phyloP scores from a whole-genome alignment of 306 rosid genomes.

The Rosa chinensis region DNA sequence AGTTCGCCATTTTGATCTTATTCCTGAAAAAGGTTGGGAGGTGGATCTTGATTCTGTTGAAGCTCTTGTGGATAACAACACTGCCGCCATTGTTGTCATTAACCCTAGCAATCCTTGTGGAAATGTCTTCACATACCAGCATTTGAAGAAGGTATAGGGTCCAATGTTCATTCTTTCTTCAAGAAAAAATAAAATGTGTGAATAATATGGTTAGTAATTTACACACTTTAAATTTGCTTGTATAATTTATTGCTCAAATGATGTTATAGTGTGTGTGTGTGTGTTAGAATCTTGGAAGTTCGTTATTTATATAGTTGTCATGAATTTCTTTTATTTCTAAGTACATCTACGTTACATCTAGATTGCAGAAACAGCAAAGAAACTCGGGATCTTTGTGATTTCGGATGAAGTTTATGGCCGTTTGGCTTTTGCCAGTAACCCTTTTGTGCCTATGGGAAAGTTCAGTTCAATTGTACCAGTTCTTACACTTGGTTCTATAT shows the following conservation, averaged over 20 bases:
- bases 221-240: background rate
- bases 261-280: background rate
- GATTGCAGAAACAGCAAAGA: conserved; percentile 67
- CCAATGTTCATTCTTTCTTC: background rate
- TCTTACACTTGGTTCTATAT: conserved; percentile 55
- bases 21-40: conserved; percentile 56
- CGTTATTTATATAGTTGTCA: background rate
- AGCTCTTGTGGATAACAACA: conserved; percentile 52
- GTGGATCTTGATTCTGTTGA: conserved; percentile 54
- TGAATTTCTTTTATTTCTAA: background rate
- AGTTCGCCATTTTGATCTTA: conserved; percentile 51
- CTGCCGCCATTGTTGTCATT: conserved; percentile 54
- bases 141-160: conserved; percentile 44
- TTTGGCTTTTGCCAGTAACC: conserved; percentile 48
- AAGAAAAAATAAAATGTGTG: too few species aligned
- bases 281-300: background rate
- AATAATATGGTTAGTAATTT: background rate
- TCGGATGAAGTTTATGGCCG: conserved; percentile 68
- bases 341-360: background rate
- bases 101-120: conserved; percentile 71
- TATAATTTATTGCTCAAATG: background rate
- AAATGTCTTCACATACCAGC: conserved; percentile 55
- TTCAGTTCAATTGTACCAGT: conserved; percentile 56
- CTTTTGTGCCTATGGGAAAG: conserved; percentile 64
- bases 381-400: conserved; percentile 51